A percentile compares a stretch with the other conserved stretches of the same genome.
Conservation (phyloP, 2,329 filamentous ascomycete species). For the Xylaria sp. region DNA sequence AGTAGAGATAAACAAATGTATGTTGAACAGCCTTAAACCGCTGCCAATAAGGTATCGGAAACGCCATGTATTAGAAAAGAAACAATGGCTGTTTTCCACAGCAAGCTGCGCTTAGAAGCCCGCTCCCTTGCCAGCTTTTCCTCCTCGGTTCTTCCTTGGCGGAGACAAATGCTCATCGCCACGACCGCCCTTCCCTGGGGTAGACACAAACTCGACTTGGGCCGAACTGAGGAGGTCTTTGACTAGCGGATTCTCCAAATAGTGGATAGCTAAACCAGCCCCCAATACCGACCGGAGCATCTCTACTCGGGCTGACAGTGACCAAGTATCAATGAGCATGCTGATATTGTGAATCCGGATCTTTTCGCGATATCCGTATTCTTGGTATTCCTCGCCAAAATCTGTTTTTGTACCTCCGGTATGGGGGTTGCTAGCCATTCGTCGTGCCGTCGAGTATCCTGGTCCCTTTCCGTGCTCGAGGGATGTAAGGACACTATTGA, state of each 20-base stretch:
- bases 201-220: conserved; percentile 48
- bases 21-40: neutral
- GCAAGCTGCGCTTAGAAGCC: conserved; percentile 25
- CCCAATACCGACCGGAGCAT: conserved; percentile 62
- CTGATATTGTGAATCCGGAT: conserved; percentile 60
- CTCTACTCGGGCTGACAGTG: conserved; percentile 60
- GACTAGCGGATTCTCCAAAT: conserved; percentile 54
- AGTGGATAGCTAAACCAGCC: conserved; percentile 57
- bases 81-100: neutral
- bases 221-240: conserved; percentile 52
- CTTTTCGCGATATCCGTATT: conserved; percentile 65
- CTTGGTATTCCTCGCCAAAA: conserved; percentile 56
- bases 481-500: conserved; percentile 65
- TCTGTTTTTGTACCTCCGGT: conserved; percentile 56
- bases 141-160: conserved; percentile 36
- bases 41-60: neutral
- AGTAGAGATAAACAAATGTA: neutral
- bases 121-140: conserved; percentile 35
- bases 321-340: conserved; percentile 64
- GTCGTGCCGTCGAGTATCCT: conserved; percentile 63
- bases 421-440: conserved; percentile 56
- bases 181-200: conserved; percentile 37
- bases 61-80: neutral
- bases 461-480: conserved; percentile 66
- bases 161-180: conserved; percentile 34